Conservation (phyloP, 83 land plant genomes). For the Thuja plicata region DNA sequence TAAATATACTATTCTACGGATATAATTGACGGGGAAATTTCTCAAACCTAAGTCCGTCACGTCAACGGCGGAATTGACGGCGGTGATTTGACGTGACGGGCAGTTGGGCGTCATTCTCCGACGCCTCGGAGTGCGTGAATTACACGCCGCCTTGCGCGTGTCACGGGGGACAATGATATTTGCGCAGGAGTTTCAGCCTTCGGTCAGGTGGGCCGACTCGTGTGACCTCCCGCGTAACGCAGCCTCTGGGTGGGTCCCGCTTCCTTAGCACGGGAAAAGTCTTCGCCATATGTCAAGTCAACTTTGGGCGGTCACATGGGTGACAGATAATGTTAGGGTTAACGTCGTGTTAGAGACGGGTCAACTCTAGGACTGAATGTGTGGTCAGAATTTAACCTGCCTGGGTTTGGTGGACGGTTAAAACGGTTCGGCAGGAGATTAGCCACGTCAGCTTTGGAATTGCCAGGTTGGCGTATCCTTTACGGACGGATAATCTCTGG, state of each 20-base stretch:
- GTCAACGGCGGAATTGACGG: neutral
- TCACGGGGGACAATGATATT: neutral
- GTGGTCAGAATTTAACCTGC: neutral
- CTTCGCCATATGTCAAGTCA: no score
- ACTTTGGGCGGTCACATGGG: no score
- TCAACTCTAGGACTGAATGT: no score
- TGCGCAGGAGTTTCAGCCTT: neutral
- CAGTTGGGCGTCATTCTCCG: neutral
- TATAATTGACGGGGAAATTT: no score
- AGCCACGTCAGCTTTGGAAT: neutral
- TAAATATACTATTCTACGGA: no score
- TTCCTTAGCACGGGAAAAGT: no score
- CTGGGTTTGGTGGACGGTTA: neutral
- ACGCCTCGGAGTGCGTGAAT: neutral
- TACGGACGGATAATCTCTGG: no score
- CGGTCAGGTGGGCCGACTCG: neutral
- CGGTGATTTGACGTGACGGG: neutral
- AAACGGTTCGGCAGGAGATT: neutral
- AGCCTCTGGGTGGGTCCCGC: neutral
- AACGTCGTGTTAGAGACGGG: no score
- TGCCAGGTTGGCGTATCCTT: no score
- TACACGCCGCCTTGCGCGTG: neutral
- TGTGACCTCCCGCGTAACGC: neutral
- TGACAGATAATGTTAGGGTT: no score
- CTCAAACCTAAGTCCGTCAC: no score